Evolutionary conservation across 768 basidiomycete species (phyloP), one percentile per base, ranked within the genome.

Genomic region (Lactarius evosmus): DNA sequence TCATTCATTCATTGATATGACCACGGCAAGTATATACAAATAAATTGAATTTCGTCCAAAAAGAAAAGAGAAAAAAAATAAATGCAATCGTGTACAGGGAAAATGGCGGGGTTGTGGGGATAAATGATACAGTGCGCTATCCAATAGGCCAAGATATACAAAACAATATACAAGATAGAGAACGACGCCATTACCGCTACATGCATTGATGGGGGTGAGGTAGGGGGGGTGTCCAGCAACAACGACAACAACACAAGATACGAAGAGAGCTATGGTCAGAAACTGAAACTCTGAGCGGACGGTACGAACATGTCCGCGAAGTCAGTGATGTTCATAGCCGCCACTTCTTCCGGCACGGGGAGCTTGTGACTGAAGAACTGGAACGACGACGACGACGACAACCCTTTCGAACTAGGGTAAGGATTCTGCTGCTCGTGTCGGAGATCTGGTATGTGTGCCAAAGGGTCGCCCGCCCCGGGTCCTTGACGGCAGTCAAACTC

Each of bases 1-100:
- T 65, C 36, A 63, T 58, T 63, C 50, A n/a, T n/a, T 65, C 36
- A 46, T 49, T 49, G 22, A 41, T 65, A 50, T 16, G 4, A 9
- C 54, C 54, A 56, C 32, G 38, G 54, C 63, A 65, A 67, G 56
- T 67, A 67, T 67, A 60, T 67, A 67, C 66, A 67, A 67, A 67
- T 65, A 67, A 64, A 65, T 29, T 55, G 44, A 55, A 49, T 40
- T 44, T 36, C 32, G 14, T 32, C 33, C n/a, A n/a, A n/a, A 46
- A 58, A 60, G 54, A n/a, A n/a, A n/a, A n/a, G n/a, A n/a, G n/a
- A n/a, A n/a, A n/a, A n/a, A n/a, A n/a, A n/a, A n/a, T n/a, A n/a
- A n/a, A n/a, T 60, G 50, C 51, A 66, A 59, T 57, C 60, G 64
- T 66, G 46, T 57, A 60, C 63, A 60, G 14, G 49, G 59, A 33